Evolutionary conservation across 257 asterid genomes (phyloP), one percentile per base, ranked within the genome.

Genomic region (Petunia axillaris): DNA sequence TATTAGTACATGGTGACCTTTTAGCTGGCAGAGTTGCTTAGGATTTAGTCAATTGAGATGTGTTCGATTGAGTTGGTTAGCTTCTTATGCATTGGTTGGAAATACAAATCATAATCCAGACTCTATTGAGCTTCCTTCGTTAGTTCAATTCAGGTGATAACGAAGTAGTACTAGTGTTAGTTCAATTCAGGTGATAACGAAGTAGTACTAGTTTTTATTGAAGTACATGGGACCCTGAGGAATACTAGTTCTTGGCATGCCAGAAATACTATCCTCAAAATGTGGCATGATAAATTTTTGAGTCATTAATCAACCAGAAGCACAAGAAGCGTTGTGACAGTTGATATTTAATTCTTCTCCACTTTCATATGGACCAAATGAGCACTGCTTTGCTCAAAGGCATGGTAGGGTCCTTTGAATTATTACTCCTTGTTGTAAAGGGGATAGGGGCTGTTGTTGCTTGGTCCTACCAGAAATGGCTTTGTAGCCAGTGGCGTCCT

Each of bases 391-490:
- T 71, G 46, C 25, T 6, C 44, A 71, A 35, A 48, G 77, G 77
- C 44, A 71, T 71, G 62, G 77, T 70, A 36, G 59, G 58, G 59
- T 35, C 77, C 59, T 71, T 71, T 35, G 77, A 71, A 71, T 48
- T 71, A 71, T 71, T 71, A 48, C 77, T 50, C 10, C 11, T 46
- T 71, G 77, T 50, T 71, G 77, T 71, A 71, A 71, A 71, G 77
- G 77, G 62, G 5, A 35, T 36, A 9, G 62, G 8, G 11, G 5
- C 52, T 48, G 77, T 3, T 71, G 36, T 73, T 16, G 46, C 5
- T 73, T 73, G 62, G 77, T 50, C 77, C 77, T 73, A 73, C 77
- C 13, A 65, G 52, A 6, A 39, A 50, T 2, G 0, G 4, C 16
- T 65, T 71, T 35, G 36, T 50, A 3, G 62, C 77, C 62, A 35